These are phyloP conservation scores for Dimocarpus longan DNA, from an alignment of 345 rosid genomes.

Conservation along the genomic window DNA sequence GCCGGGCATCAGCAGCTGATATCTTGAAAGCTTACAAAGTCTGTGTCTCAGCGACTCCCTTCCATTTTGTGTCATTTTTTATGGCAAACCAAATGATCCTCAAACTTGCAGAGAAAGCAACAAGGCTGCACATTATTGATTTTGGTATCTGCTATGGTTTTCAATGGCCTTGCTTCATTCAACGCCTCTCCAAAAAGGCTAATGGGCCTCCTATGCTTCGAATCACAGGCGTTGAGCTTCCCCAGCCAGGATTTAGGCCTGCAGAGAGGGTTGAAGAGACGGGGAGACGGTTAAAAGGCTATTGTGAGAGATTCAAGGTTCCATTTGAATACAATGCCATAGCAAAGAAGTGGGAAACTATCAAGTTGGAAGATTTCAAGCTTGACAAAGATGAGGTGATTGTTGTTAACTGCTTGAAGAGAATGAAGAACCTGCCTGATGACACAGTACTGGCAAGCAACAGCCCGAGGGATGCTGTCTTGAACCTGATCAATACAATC, in stretches of 20 bases:
- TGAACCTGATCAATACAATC: slow-evolving; percentile 56
- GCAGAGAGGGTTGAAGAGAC: slow-evolving; percentile 74
- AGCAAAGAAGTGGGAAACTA: slow-evolving; percentile 80
- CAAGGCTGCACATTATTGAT: slow-evolving; percentile 70
- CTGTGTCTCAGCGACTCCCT: slow-evolving; percentile 56
- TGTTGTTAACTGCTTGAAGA: slow-evolving; percentile 55
- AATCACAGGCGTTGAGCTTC: slow-evolving; percentile 76
- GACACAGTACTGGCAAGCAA: slow-evolving; percentile 47
- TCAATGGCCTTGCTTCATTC: slow-evolving; percentile 86
- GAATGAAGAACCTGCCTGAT: slow-evolving; percentile 65
- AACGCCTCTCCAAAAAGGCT: slow-evolving; percentile 42
- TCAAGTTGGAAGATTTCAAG: slow-evolving; percentile 60
- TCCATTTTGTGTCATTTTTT: slow-evolving; percentile 46
- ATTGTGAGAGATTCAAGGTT: slow-evolving; percentile 58
- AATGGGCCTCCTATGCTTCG: slow-evolving; percentile 66
- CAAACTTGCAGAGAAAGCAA: slow-evolving; percentile 48
- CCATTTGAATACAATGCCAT: slow-evolving; percentile 60
- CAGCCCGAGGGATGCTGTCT: slow-evolving; percentile 67
- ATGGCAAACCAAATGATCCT: slow-evolving; percentile 51
- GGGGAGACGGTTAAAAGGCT: slow-evolving; percentile 53
- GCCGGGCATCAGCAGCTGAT: slow-evolving; percentile 49
- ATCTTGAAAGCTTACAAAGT: slow-evolving; percentile 56
- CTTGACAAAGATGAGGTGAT: slow-evolving; percentile 56
- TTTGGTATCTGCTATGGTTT: slow-evolving; percentile 82
- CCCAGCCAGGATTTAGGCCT: slow-evolving; percentile 84